Base-by-base conservation (phyloP, 768 basidiomycete species). In the Pisolithus microcarpus region DNA sequence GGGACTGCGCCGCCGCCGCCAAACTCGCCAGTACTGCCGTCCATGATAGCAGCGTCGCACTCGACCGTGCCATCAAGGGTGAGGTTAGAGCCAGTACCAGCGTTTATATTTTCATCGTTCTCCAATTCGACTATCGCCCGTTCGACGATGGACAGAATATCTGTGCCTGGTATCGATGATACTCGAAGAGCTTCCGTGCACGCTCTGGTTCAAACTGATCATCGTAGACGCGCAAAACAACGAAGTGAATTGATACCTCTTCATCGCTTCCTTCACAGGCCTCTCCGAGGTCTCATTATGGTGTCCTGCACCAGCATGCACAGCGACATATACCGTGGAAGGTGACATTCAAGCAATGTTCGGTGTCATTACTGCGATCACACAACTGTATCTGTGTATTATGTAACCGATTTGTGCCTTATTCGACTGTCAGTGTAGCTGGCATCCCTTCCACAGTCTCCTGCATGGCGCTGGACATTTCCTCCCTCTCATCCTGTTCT, bases 21-120 rank as follows among this genome's bases (percentile, higher is more conserved):
- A 61, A 86, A 91, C n/a, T 68, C 65, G 19, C 65, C 61, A 0
- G 65, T 63, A 40, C 60, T 63, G 21, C 77, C 76, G 19, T 71
- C 68, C 81, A 88, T 87, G 50, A 91, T 70, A 11, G 85, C 76
- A 7, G 89, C 88, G 58, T 91, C 89, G 58, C 89, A 91, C 67
- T 91, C 89, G 16, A 90, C 87, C 2, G 69, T 70, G 13, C 90
- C 87, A n/a, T 78, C 72, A 3, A 83, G 55, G 0, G 86, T 89
- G 43, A 91, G 69, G 63, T 91, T 91, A 2, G 89, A 87, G 4
- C 90, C 88, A 53, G 76, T 43, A 81, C 85, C 87, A 65, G 88
- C 87, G 56, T 91, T 91, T 37, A 90, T 70, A 54, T 67, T 66
- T 23, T 73, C 72, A n/a, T 82, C 77, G 56, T 90, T 76, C 61